These are phyloP conservation scores for Hibiscus tridactylites DNA, from an alignment of 345 rosid species.

Conservation along the genomic window DNA sequence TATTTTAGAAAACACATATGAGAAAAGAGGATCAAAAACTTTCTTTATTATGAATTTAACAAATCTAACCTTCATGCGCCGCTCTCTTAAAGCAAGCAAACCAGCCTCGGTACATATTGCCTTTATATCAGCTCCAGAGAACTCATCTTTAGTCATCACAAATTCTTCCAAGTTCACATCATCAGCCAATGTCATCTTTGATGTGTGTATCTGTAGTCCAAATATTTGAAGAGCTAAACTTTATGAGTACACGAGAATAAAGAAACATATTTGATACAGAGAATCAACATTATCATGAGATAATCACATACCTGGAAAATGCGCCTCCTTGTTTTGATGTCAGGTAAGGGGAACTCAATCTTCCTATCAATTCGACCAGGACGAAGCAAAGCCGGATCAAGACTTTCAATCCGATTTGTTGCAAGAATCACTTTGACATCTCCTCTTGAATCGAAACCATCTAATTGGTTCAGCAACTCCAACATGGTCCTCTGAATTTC, in stretches of 20 bases:
- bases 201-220: conserved; percentile 70
- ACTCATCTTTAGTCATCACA: conserved; percentile 96
- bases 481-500: conserved; percentile 99
- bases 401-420: conserved; percentile 86
- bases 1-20: background rate
- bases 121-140: conserved; percentile 97
- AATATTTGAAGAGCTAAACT: background rate
- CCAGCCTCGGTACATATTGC: conserved; percentile 99
- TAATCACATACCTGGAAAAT: too few relatives aligned
- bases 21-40: background rate
- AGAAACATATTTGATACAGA: too few relatives aligned
- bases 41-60: background rate
- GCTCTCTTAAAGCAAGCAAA: conserved; percentile 87
- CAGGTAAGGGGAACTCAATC: too few relatives aligned
- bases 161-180: conserved; percentile 98
- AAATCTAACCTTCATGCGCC: conserved; percentile 75
- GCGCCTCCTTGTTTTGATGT: too few relatives aligned
- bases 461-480: conserved; percentile 85
- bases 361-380: background rate
- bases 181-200: conserved; percentile 92
- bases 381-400: conserved; percentile 65
- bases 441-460: conserved; percentile 97
- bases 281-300: too few relatives aligned
- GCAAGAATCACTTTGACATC: conserved; percentile 97
- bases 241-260: too few relatives aligned